Evolutionary conservation across 2,329 filamentous ascomycete genomes (phyloP), one percentile per base, ranked within the genome.

Genomic region (Pezicula neosporulosa): DNA sequence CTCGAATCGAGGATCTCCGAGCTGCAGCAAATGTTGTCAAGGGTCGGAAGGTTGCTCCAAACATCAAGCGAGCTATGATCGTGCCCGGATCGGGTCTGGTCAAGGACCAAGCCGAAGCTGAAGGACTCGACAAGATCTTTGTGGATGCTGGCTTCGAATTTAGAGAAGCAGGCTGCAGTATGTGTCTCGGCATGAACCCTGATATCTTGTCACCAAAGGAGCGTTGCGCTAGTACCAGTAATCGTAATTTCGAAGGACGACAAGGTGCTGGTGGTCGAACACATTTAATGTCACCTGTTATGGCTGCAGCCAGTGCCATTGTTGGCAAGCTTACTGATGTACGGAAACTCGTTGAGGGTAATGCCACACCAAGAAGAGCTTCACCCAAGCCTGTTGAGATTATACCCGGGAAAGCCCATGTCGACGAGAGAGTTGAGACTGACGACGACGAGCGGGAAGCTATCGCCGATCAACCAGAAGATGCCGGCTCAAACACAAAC

Each of bases 121-220:
- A 97, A 72, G 93, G 93, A 48, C 83, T 99, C 4, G 90, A 97
- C 73, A 90, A 91, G 76, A 88, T 97, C 66, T 97, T 99, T 72
- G 66, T 75, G 8, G 90, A 96, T 55, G 92, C 94, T 45, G 94
- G 94, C 7, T 97, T 97, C 60, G 93, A 97, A 70, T 97, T 93
- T 93, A 85, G 94, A 68, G 94, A 99, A 75, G 94, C 94, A 60
- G 94, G 94, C 46, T 99, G 94, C 81, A 96, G 90, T 56, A 99
- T 99, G 94, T 97, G 94, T 69, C 81, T 99, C 50, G 94, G 94
- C 68, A 99, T 99, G 93, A 99, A 99, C 77, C 93, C 94, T 0
- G 94, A 99, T 69, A 97, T 99, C 57, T 81, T 97, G 44, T 85
- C 91, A 2, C 92, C 94, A 49, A 82, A 87, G 69, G 94, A 99